These are phyloP conservation scores for Bathelium albidoporum DNA, from an alignment of 495 filamentous ascomycete species.

Conservation along the genomic window DNA sequence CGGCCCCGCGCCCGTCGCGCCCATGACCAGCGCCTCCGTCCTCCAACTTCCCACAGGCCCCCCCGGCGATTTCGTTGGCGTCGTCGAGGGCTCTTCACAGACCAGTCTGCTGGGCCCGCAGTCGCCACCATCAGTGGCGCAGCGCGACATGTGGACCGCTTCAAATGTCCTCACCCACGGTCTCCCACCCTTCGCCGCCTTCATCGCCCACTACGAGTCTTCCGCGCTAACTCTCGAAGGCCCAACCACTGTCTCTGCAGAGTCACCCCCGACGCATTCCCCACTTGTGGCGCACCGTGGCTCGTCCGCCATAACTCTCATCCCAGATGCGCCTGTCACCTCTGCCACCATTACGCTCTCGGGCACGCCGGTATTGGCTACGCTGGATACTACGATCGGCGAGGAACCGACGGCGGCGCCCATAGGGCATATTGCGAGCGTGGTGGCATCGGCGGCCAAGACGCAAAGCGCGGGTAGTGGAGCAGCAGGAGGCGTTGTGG, in stretches of 20 bases:
- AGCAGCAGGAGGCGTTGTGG: not conserved
- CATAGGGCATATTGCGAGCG: not conserved
- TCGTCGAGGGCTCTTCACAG: not conserved
- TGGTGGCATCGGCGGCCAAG: not conserved
- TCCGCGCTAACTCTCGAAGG: not conserved
- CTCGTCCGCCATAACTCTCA: not conserved
- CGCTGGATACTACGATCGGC: not conserved
- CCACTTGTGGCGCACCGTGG: not conserved
- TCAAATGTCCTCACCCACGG: not conserved
- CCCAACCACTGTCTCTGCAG: not conserved
- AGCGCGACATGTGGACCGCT: not conserved
- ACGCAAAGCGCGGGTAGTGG: not conserved
- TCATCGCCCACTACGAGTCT: slow-evolving; percentile 6
- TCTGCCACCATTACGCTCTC: not conserved
- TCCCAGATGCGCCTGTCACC: not conserved
- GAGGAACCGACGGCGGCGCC: not conserved
- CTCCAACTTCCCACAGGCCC: not conserved
- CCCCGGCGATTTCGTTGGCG: not conserved
- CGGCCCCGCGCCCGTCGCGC: not conserved
- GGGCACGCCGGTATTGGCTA: not conserved
- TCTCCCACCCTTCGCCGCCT: not conserved
- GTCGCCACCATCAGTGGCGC: not conserved
- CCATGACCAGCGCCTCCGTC: not conserved
- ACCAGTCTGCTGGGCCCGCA: not conserved
- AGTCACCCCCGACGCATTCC: not conserved